These are phyloP conservation scores for Alternaria longipes DNA, from an alignment of 2,329 filamentous ascomycete species.

Conservation along the genomic window DNA sequence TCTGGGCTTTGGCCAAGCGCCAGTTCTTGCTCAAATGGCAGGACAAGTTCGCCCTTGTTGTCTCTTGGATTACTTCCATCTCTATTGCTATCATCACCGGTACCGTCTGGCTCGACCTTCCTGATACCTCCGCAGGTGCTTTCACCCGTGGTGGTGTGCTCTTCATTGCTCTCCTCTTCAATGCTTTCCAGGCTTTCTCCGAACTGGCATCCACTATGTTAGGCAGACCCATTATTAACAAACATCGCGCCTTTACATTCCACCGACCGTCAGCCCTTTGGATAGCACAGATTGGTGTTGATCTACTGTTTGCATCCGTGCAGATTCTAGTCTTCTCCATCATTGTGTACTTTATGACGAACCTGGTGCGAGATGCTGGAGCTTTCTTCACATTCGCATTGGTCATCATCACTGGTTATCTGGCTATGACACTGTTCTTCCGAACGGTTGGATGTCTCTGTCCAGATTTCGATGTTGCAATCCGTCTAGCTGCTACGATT, in stretches of 20 bases:
- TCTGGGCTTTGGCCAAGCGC: constrained; percentile 83
- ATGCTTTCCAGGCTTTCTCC: constrained; percentile 85
- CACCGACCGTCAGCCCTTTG: constrained; percentile 83
- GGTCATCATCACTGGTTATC: constrained; percentile 53
- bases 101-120: constrained; percentile 78
- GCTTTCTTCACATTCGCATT: constrained; percentile 60
- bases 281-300: constrained; percentile 83
- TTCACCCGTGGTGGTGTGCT: constrained; percentile 84
- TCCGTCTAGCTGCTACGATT: constrained; percentile 78
- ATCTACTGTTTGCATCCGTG: constrained; percentile 74
- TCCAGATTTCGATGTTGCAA: constrained; percentile 84
- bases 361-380: constrained; percentile 56
- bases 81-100: constrained; percentile 81
- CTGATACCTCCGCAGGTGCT: constrained; percentile 70
- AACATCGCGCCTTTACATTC: constrained; percentile 84
- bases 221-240: constrained; percentile 80
- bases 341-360: constrained; percentile 62
- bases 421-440: constrained; percentile 58
- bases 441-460: constrained; percentile 69
- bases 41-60: constrained; percentile 78
- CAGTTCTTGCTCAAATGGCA: constrained; percentile 89
- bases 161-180: constrained; percentile 83
- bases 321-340: constrained; percentile 67
- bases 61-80: constrained; percentile 76
- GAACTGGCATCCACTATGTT: constrained; percentile 80